Percentiles rank a stretch among this genome's conserved stretches.
phyloP scores from a whole-genome alignment of 768 basidiomycete species.

The Dacryopinax spathularia region DNA sequence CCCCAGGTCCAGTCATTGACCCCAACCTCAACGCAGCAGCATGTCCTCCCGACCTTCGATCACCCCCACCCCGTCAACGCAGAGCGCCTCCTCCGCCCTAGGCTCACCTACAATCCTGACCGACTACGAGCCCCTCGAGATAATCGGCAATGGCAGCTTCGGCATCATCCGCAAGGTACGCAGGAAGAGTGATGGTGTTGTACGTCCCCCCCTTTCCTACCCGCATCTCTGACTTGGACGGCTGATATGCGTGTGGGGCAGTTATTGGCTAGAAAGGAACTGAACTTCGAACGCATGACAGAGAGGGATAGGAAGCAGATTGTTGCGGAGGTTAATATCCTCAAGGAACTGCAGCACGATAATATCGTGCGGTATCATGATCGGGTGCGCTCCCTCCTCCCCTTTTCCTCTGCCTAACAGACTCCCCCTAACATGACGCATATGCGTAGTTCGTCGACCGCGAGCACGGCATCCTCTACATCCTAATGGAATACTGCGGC shows the following conservation, averaged over 20 bases:
- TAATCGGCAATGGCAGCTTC: slow-evolving; percentile 95
- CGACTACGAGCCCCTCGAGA: slow-evolving; percentile 71
- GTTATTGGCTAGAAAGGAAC: slow-evolving; percentile 84
- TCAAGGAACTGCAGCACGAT: slow-evolving; percentile 88
- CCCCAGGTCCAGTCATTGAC: too few relatives aligned
- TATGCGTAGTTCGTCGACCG: slow-evolving; percentile 60
- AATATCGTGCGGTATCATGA: slow-evolving; percentile 95
- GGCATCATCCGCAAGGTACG: slow-evolving; percentile 93
- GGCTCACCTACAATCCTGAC: slow-evolving; percentile 31
- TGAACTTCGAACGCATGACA: slow-evolving; percentile 94
- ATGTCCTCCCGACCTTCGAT: neutral
- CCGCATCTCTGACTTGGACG: slow-evolving; percentile 3
- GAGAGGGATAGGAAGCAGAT: slow-evolving; percentile 95
- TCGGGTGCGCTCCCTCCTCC: slow-evolving; percentile 29
- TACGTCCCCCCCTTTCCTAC: slow-evolving; percentile 29
- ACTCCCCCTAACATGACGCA: slow-evolving; percentile 16
- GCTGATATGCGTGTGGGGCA: slow-evolving; percentile 19
- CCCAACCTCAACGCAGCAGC: neutral
- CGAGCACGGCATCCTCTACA: slow-evolving; percentile 82
- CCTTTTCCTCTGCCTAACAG: neutral
- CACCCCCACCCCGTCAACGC: neutral
- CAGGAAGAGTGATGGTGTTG: slow-evolving; percentile 67
- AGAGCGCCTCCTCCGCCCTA: neutral
- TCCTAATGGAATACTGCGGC: slow-evolving; percentile 98
- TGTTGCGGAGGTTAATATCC: slow-evolving; percentile 93